Conservation (phyloP, 2,329 filamentous ascomycete species). For the Sphaerulina vaccinii region DNA sequence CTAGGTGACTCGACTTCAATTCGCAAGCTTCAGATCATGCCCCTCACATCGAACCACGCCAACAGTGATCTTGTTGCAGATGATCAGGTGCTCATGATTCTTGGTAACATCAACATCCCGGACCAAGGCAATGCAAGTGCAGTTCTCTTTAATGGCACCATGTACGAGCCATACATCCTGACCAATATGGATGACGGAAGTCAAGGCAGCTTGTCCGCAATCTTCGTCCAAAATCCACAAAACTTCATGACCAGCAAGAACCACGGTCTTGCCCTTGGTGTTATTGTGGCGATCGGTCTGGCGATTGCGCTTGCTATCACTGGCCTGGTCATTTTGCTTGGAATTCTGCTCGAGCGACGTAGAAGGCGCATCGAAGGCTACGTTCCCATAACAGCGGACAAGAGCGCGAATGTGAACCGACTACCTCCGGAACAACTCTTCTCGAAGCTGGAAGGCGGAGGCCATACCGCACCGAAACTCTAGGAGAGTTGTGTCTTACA, state of each 20-base stretch:
- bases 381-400: conserved; percentile 58
- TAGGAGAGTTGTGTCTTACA: conserved; percentile 4
- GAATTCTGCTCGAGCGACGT: conserved; percentile 71
- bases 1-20: conserved; percentile 68
- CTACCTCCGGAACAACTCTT: conserved; percentile 48
- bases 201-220: conserved; percentile 70
- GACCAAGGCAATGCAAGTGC: conserved; percentile 79
- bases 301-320: conserved; percentile 75
- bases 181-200: conserved; percentile 64
- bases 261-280: conserved; percentile 66
- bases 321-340: conserved; percentile 72
- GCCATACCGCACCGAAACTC: conserved; percentile 4
- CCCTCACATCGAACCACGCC: conserved; percentile 66
- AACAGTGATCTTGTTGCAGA: conserved; percentile 62
- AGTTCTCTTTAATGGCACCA: conserved; percentile 81
- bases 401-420: conserved; percentile 49
- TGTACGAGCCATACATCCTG: conserved; percentile 75
- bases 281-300: conserved; percentile 77
- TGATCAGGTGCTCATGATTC: conserved; percentile 73
- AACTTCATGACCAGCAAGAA: conserved; percentile 64
- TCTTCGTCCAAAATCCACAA: conserved; percentile 76
- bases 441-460: conserved; percentile 28
- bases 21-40: conserved; percentile 77
- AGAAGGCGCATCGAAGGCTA: conserved; percentile 79
- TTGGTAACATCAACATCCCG: conserved; percentile 76